Evolutionary conservation across 768 basidiomycete genomes (phyloP).

Genomic region (Boletus insuetus): DNA sequence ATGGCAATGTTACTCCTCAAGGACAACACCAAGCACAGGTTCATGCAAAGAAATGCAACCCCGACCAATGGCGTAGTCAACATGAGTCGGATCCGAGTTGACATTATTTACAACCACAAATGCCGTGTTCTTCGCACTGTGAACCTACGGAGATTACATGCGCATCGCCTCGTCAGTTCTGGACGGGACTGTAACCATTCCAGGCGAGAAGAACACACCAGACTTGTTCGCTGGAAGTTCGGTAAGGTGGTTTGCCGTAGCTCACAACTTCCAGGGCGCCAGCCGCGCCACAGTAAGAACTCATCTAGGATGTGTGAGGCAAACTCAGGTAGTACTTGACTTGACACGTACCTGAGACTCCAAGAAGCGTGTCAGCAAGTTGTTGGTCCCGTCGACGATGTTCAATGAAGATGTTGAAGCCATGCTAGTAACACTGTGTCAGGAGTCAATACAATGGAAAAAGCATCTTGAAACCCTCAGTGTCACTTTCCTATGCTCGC

Average conservation of each 20-base stretch:
- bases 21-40: slow-evolving; percentile 15
- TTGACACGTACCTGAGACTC: background rate
- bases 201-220: slow-evolving; percentile 6
- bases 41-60: slow-evolving; percentile 4
- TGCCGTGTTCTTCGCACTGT: background rate
- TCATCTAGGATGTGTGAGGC: background rate
- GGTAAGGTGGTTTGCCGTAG: background rate
- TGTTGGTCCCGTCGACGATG: background rate
- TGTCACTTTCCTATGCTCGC: slow-evolving; percentile 10
- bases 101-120: background rate
- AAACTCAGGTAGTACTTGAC: background rate
- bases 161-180: slow-evolving; percentile 13
- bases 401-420: background rate
- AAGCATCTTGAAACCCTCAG: background rate
- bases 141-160: slow-evolving; percentile 22
- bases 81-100: background rate
- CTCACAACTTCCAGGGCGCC: background rate
- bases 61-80: background rate
- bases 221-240: background rate
- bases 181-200: slow-evolving; percentile 1
- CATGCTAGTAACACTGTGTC: background rate
- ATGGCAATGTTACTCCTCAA: slow-evolving; percentile 1
- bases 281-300: background rate
- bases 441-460: background rate
- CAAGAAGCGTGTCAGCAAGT: background rate